Evolutionary conservation across 208 protist species (phyloP), one percentile per base, ranked within the genome.

Genomic region (Crithidia brevicula): DNA sequence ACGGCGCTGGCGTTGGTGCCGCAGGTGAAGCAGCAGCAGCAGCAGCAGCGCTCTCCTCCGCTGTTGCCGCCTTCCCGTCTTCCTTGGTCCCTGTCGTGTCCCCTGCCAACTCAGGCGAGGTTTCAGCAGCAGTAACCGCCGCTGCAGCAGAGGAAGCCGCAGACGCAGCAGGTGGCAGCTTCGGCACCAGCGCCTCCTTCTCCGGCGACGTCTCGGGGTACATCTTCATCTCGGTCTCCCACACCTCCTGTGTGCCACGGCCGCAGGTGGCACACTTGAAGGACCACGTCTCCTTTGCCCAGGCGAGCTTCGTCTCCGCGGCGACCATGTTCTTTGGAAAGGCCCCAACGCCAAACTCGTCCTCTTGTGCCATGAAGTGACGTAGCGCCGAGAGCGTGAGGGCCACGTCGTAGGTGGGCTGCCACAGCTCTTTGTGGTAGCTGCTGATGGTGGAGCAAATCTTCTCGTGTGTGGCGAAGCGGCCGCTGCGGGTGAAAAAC

Each of bases 361-460:
- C 93, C n/a, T 93, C 83, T 67, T 89, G 82, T 11, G 59, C 74
- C 93, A 97, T 97, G 62, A 96, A 97, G 13, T 79, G 59, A 1
- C 87, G 87, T 25, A 97, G 74, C 13, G 89, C 80, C 3, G 76
- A 72, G 1, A 97, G 65, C 5, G 94, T 81, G 16, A 91, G 79
- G 10, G 58, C 38, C 7, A 96, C 72, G 42, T 89, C 82, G 74
- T 92, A 97, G 25, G 75, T 72, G 2, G 93, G 92, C 40, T 82
- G 74, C 93, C 95, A 98, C 53, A 77, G 51, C 82, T 98, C 92
- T 57, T 85, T 88, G 73, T 98, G 95, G 65, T 90, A 97, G 52
- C 75, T 88, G 57, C 87, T 94, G 25, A 97, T 84, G 36, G 80
- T 85, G 7, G 90, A 85, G 80, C 95, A 98, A 23, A 98, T 97